A percentile compares a stretch with the other conserved stretches of the same genome.
These are phyloP conservation scores for Saccharum spontaneum DNA, from an alignment of 176 grass and related monocot genomes.

Conservation along the genomic window DNA sequence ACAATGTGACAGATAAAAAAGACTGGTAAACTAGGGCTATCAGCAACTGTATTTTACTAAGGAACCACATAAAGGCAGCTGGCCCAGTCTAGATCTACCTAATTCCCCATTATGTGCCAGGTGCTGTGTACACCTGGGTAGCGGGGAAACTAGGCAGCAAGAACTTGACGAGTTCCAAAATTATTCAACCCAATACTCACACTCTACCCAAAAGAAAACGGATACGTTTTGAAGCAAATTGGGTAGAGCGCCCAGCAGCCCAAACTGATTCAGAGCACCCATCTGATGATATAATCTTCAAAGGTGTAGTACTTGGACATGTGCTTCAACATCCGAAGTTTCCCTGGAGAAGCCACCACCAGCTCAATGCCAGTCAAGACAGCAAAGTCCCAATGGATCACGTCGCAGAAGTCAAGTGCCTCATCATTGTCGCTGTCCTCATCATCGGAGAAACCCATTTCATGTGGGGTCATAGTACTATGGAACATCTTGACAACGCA, in stretches of 20 bases:
- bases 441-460: background rate
- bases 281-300: background rate
- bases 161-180: too few species aligned
- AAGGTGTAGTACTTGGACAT: background rate
- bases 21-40: too few species aligned
- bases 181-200: background rate
- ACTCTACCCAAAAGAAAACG: background rate
- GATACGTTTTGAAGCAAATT: background rate
- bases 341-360: background rate
- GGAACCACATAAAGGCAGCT: too few species aligned
- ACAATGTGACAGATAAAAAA: too few species aligned
- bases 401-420: background rate
- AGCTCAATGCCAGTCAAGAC: constrained; percentile 16
- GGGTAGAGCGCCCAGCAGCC: background rate
- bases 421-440: background rate
- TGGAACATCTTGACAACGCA: background rate
- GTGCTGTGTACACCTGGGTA: too few species aligned
- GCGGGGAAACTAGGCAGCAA: background rate
- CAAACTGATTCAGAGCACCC: background rate
- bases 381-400: background rate
- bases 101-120: too few species aligned
- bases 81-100: too few species aligned
- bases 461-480: background rate
- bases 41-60: too few species aligned
- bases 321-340: constrained; percentile 13